Percentiles rank a stretch among this genome's conserved stretches.
Evolutionary conservation across 805 yeast species (phyloP).

Genomic region (Cyberlindnera mississippiensis): DNA sequence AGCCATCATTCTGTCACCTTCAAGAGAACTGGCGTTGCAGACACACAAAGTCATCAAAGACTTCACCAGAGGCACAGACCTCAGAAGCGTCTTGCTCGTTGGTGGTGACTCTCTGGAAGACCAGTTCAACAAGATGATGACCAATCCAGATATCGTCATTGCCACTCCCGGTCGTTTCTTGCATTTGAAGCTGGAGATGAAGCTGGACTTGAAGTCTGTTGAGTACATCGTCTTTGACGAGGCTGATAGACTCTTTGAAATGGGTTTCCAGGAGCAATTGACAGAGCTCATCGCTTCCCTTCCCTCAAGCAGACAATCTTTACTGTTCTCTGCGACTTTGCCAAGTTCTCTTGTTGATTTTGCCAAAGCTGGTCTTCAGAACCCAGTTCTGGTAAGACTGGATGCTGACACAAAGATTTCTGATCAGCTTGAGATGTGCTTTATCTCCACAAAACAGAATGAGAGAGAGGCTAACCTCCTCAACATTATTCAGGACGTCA

Average conservation of each 20-base stretch:
- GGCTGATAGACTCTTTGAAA: constrained; percentile 93
- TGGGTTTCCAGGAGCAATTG: constrained; percentile 93
- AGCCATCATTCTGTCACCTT: constrained; percentile 87
- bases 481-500: constrained; percentile 74
- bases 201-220: constrained; percentile 71
- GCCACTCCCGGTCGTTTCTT: constrained; percentile 98
- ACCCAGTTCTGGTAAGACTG: constrained; percentile 87
- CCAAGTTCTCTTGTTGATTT: constrained; percentile 92
- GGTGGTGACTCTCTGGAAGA: constrained; percentile 99
- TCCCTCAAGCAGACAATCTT: constrained; percentile 80
- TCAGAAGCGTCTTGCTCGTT: constrained; percentile 74
- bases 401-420: constrained; percentile 92
- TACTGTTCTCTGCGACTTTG: constrained; percentile 90
- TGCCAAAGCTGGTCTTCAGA: constrained; percentile 93
- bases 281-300: constrained; percentile 82
- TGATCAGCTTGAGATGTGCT: constrained; percentile 87
- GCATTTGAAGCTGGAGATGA: constrained; percentile 96
- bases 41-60: constrained; percentile 87
- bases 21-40: constrained; percentile 94
- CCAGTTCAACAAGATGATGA: constrained; percentile 88
- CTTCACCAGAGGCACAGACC: constrained; percentile 77
- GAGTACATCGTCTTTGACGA: constrained; percentile 95
- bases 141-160: constrained; percentile 89
- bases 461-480: constrained; percentile 89
- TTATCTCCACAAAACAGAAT: constrained; percentile 69